Evolutionary conservation across 2,329 filamentous ascomycete genomes (phyloP), one percentile per base, ranked within the genome.

Genomic region (Penicillium nordicum): DNA sequence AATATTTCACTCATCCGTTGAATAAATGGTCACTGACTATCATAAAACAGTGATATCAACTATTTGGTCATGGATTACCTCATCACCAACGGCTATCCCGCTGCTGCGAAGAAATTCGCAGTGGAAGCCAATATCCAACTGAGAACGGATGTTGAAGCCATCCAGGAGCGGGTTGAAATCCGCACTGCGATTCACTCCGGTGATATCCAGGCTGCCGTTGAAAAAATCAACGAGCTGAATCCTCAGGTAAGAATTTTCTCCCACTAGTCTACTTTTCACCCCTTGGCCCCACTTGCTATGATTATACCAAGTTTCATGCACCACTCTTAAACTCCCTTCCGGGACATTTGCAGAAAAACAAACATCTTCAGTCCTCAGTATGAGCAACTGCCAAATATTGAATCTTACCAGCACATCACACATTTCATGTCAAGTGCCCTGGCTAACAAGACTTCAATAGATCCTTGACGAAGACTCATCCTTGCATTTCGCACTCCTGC

Each of bases 291-390:
- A 60, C 57, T 79, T 84, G 82, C 84, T 77, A 92, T 94, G 94
- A 99, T 99, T 96, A 96, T 81, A 90, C 82, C 83, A 82, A 65
- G 88, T 82, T 92, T 96, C 93, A 99, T 99, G 94, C 94, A 99
- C 94, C 94, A 99, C 94, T 92, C 94, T 91, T 94, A 97, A 67
- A 63, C 85, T 82, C 82, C 83, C 85, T 86, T 84, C 81, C 81
- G 85, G 86, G 87, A 84, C 30, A 55, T 78, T 85, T 94, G 94
- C 95, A 95, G 93, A 97, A 80, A 85, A 83, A 79, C 79, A 80
- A 78, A 77, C 78, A 79, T 84, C 87, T 89, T 89, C 87, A 90
- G 85, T 89, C 85, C 84, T 89, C 85, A 89, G 84, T 87, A 92
- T 94, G 90, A 95, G 81, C 82, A 79, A 75, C 65, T 68, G 67